A percentile compares a stretch with the other conserved stretches of the same genome.
Evolutionary conservation across 768 basidiomycete species (phyloP).

Genomic region (Leccinum longicurvipes): DNA sequence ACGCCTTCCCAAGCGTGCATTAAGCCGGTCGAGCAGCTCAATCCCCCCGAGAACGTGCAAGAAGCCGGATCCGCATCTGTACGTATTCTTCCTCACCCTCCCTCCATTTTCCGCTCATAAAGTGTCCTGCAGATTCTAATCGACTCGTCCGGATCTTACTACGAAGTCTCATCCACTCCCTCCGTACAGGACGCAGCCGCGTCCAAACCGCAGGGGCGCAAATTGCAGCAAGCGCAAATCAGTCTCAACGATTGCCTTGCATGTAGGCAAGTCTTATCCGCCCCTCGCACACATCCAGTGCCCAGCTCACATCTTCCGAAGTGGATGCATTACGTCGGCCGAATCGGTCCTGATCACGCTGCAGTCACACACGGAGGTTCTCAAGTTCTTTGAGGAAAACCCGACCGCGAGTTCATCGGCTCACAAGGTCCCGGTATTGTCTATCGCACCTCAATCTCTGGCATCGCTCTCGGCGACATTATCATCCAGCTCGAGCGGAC

Average conservation of each 20-base stretch:
- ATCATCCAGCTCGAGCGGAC: conserved; percentile 42
- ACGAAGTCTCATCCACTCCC: conserved; percentile 59
- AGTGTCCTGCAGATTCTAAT: conserved; percentile 66
- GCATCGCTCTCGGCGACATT: conserved; percentile 73
- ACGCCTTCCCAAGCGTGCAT: conserved; percentile 96
- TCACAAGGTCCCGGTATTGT: conserved; percentile 65
- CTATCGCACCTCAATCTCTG: conserved; percentile 86
- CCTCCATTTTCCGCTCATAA: conserved; percentile 1
- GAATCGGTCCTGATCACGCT: conserved; percentile 96
- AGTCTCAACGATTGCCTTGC: conserved; percentile 97
- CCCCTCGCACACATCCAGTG: not conserved
- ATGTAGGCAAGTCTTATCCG: conserved; percentile 69
- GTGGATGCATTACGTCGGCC: conserved; percentile 97
- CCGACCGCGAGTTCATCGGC: conserved; percentile 35
- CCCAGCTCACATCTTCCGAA: conserved; percentile 32
- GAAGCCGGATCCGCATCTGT: conserved; percentile 45
- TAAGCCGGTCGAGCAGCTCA: conserved; percentile 76
- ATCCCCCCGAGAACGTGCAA: conserved; percentile 38
- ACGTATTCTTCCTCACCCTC: conserved; percentile 12
- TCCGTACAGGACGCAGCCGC: conserved; percentile 12
- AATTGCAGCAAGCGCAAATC: conserved; percentile 91
- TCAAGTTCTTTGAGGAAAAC: conserved; percentile 69
- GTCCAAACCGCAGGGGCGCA: conserved; percentile 39
- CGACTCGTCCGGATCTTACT: conserved; percentile 82
- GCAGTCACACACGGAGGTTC: conserved; percentile 92